A percentile compares a stretch with the other conserved stretches of the same genome.
Conservation (phyloP, 2,329 filamentous ascomycete genomes). For the Cercospora sojina region DNA sequence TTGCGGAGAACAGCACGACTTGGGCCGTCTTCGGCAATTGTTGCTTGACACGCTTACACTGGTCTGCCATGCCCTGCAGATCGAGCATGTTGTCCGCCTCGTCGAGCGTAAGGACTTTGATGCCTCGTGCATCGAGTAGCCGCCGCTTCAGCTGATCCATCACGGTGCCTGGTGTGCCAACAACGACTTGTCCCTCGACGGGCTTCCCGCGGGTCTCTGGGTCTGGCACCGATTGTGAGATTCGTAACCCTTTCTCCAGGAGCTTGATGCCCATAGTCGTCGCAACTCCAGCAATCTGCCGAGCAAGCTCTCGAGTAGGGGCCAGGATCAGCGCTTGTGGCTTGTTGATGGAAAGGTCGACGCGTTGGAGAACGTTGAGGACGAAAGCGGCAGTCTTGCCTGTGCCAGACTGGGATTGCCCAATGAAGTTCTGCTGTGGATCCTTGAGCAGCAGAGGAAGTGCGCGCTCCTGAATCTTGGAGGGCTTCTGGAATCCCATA, state of each 20-base stretch:
- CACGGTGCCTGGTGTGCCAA: slow-evolving; percentile 91
- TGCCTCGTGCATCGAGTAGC: slow-evolving; percentile 67
- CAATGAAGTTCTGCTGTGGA: slow-evolving; percentile 92
- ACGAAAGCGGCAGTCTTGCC: slow-evolving; percentile 98
- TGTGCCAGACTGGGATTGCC: slow-evolving; percentile 97
- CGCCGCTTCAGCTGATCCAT: slow-evolving; percentile 79
- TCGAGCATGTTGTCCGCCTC: slow-evolving; percentile 99
- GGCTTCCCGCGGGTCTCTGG: slow-evolving; percentile 65
- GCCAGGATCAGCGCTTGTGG: slow-evolving; percentile 89
- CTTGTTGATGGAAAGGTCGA: slow-evolving; percentile 68
- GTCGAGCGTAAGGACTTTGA: slow-evolving; percentile 86
- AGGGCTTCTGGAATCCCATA: slow-evolving; percentile 90
- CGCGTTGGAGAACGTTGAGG: slow-evolving; percentile 81
- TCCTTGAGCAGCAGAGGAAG: slow-evolving; percentile 83
- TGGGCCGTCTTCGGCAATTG: slow-evolving; percentile 74
- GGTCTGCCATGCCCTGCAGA: slow-evolving; percentile 89
- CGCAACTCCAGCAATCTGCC: slow-evolving; percentile 88
- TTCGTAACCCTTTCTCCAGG: slow-evolving; percentile 60
- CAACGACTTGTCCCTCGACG: slow-evolving; percentile 75
- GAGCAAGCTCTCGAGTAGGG: slow-evolving; percentile 88
- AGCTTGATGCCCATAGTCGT: slow-evolving; percentile 81
- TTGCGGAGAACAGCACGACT: slow-evolving; percentile 92
- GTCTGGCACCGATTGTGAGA: slow-evolving; percentile 81
- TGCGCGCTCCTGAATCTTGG: slow-evolving; percentile 95
- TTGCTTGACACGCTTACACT: slow-evolving; percentile 83